Evolutionary conservation across 225 moss, liverwort and hornwort species (phyloP).

Genomic region (Pseudisothecium myosuroides): DNA sequence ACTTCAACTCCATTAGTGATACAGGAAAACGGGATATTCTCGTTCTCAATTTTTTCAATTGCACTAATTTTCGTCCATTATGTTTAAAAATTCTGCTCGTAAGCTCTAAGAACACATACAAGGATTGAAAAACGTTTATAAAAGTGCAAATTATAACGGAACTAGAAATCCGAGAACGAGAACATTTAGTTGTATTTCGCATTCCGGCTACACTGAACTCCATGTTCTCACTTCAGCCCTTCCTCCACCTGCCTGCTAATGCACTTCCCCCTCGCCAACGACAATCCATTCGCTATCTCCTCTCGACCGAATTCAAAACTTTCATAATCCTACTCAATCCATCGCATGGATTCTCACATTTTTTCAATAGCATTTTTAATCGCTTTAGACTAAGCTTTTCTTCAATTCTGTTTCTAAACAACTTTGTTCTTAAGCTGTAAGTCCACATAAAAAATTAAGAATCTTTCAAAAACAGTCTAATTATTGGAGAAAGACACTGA

Average conservation of each 20-base stretch:
- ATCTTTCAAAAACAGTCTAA: not conserved
- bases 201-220: not conserved
- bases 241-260: not conserved
- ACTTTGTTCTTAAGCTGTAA: not conserved
- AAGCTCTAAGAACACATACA: not conserved
- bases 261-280: not conserved
- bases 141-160: not conserved
- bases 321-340: not conserved
- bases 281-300: not conserved
- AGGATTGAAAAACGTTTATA: not conserved
- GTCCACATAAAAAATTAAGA: not conserved
- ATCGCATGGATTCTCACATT: not conserved
- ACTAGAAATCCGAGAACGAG: not conserved
- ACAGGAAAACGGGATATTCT: not conserved
- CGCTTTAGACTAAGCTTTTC: not conserved
- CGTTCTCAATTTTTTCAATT: not conserved
- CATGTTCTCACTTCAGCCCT: not conserved
- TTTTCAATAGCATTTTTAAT: not conserved
- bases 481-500: not conserved
- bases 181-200: not conserved
- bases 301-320: not conserved
- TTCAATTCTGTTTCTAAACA: not conserved
- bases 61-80: not conserved
- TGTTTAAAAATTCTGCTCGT: not conserved
- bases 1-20: not conserved